phyloP scores from a whole-genome alignment of 2,329 filamentous ascomycete species.

The Capronia americana region DNA sequence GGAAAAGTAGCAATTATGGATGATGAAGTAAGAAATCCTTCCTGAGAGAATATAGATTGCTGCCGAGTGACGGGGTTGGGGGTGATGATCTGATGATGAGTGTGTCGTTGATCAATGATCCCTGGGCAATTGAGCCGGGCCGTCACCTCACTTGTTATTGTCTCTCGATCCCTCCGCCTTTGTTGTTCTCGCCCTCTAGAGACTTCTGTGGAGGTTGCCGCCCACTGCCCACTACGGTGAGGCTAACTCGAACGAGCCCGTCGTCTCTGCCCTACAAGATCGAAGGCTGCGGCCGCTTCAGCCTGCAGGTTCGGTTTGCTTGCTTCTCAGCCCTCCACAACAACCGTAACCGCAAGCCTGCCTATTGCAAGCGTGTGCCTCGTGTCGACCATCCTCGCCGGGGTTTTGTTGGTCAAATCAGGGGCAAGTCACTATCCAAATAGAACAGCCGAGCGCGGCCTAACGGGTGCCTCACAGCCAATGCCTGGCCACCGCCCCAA shows the following conservation, averaged over 20 bases:
- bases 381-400: slow-evolving; percentile 29
- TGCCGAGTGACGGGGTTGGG: slow-evolving; percentile 19
- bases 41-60: background rate
- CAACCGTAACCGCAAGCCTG: slow-evolving; percentile 1
- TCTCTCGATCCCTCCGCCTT: background rate
- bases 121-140: slow-evolving; percentile 9
- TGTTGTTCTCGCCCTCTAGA: slow-evolving; percentile 25
- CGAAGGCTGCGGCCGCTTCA: slow-evolving; percentile 7
- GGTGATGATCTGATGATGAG: slow-evolving; percentile 20
- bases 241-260: slow-evolving; percentile 3
- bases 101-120: slow-evolving; percentile 17
- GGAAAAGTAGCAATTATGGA: slow-evolving; percentile 3
- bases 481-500: slow-evolving; percentile 22
- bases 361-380: slow-evolving; percentile 21
- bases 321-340: slow-evolving; percentile 10
- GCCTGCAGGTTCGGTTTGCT: slow-evolving; percentile 10
- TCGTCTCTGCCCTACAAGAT: slow-evolving; percentile 18
- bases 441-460: slow-evolving; percentile 29
- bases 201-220: slow-evolving; percentile 10
- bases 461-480: slow-evolving; percentile 29
- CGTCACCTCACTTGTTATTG: slow-evolving; percentile 14
- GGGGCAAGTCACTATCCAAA: slow-evolving; percentile 11
- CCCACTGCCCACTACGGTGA: slow-evolving; percentile 18
- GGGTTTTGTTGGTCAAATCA: slow-evolving; percentile 23
- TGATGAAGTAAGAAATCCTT: slow-evolving; percentile 20